Evolutionary conservation across 192 early-diverging fungal genomes (phyloP).

Genomic region (Coemansia sp.): DNA sequence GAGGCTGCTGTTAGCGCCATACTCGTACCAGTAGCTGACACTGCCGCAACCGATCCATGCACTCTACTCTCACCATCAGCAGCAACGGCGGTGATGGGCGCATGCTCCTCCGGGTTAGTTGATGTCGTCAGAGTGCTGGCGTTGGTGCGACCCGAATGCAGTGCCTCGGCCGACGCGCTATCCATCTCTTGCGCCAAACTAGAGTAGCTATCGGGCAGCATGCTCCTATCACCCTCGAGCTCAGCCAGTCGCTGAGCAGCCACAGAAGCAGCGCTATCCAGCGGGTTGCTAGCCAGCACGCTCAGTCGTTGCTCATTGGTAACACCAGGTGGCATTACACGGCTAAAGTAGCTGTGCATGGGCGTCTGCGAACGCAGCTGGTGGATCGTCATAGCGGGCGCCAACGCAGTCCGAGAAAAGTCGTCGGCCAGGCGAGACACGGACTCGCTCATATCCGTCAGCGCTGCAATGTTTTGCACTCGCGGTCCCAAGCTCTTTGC

Average conservation of each 20-base stretch:
- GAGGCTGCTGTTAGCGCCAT: neutral
- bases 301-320: neutral
- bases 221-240: neutral
- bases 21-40: neutral
- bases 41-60: neutral
- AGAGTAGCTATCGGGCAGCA: constrained; percentile 1
- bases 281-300: neutral
- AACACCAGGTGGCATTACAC: neutral
- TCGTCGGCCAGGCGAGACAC: constrained; percentile 9
- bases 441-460: neutral
- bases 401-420: constrained; percentile 2
- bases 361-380: constrained; percentile 14
- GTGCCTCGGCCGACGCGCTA: neutral
- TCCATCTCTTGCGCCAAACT: constrained; percentile 3
- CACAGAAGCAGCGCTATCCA: neutral
- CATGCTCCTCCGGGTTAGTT: neutral
- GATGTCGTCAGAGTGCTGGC: constrained; percentile 29
- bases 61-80: neutral
- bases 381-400: constrained; percentile 22
- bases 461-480: neutral
- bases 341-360: constrained; percentile 1
- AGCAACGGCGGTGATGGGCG: neutral
- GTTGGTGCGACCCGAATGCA: constrained; percentile 31
- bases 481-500: constrained; percentile 18
- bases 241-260: neutral